Percentiles rank a stretch among this genome's conserved stretches.
phyloP scores from a whole-genome alignment of 345 rosid species.

The Microthlaspi erraticum region DNA sequence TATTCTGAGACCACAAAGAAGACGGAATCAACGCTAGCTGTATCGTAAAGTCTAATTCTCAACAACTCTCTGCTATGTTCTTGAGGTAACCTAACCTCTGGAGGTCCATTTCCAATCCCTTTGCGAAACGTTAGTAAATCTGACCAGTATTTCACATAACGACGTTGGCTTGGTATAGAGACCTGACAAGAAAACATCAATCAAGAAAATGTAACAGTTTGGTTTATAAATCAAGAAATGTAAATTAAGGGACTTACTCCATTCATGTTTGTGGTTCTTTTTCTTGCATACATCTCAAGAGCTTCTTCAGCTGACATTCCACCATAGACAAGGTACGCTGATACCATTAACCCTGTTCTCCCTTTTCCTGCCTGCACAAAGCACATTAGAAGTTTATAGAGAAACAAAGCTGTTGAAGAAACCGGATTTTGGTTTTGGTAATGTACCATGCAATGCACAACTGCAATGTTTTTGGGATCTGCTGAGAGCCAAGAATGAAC shows the following conservation, averaged over 20 bases:
- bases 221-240: too few relatives aligned
- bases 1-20: slow-evolving; percentile 88
- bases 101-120: slow-evolving; percentile 52
- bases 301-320: slow-evolving; percentile 91
- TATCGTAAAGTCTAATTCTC: slow-evolving; percentile 84
- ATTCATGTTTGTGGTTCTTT: slow-evolving; percentile 92
- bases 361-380: slow-evolving; percentile 92
- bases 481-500: slow-evolving; percentile 79
- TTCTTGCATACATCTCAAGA: slow-evolving; percentile 78
- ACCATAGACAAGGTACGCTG: slow-evolving; percentile 78
- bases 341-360: slow-evolving; percentile 89
- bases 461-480: slow-evolving; percentile 78
- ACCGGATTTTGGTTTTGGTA: background rate
- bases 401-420: background rate
- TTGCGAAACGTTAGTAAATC: slow-evolving; percentile 52
- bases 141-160: slow-evolving; percentile 87
- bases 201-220: background rate
- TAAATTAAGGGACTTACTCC: slow-evolving; percentile 61
- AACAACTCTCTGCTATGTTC: slow-evolving; percentile 68
- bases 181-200: slow-evolving; percentile 55
- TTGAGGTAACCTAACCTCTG: slow-evolving; percentile 62
- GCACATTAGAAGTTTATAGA: slow-evolving; percentile 25
- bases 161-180: slow-evolving; percentile 93
- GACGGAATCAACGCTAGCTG: slow-evolving; percentile 58
- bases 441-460: slow-evolving; percentile 89